Percentiles rank a stretch among this genome's conserved stretches.
Evolutionary conservation across 805 yeast genomes (phyloP).

Genomic region (Candida xiaguanensis): DNA sequence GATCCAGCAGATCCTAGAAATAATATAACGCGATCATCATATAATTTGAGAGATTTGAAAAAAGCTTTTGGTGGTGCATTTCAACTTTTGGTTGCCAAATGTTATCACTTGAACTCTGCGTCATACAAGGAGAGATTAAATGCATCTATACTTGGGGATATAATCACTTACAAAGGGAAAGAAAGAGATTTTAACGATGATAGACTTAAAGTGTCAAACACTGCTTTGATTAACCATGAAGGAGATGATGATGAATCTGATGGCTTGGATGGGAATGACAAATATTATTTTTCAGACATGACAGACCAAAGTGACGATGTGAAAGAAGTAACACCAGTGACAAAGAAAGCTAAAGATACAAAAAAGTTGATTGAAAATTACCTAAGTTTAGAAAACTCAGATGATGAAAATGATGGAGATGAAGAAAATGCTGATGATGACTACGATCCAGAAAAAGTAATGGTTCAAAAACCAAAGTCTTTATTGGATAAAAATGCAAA

Average conservation of each 20-base stretch:
- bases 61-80: conserved; percentile 88
- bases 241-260: conserved; percentile 27
- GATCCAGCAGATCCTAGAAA: conserved; percentile 86
- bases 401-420: conserved; percentile 11
- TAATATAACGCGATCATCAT: conserved; percentile 82
- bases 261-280: conserved; percentile 35
- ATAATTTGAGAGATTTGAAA: conserved; percentile 72
- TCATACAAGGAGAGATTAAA: conserved; percentile 66
- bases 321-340: conserved; percentile 9
- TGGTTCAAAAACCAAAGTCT: conserved; percentile 12
- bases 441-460: conserved; percentile 11
- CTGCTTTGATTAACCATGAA: conserved; percentile 44
- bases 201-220: conserved; percentile 56
- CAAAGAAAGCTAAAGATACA: conserved; percentile 11
- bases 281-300: conserved; percentile 42
- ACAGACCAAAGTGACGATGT: conserved; percentile 33
- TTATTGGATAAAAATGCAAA: conserved; percentile 30
- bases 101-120: conserved; percentile 67
- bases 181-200: conserved; percentile 77
- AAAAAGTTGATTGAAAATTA: conserved; percentile 17
- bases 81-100: conserved; percentile 68
- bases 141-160: conserved; percentile 73
- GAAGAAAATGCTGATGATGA: conserved; percentile 10
- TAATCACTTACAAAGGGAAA: conserved; percentile 70
- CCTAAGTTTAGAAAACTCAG: conserved; percentile 17